Percentiles rank a stretch among this genome's conserved stretches.
Conservation (phyloP, 2,329 filamentous ascomycete genomes). For the Allantophomopsis lycopodina region DNA sequence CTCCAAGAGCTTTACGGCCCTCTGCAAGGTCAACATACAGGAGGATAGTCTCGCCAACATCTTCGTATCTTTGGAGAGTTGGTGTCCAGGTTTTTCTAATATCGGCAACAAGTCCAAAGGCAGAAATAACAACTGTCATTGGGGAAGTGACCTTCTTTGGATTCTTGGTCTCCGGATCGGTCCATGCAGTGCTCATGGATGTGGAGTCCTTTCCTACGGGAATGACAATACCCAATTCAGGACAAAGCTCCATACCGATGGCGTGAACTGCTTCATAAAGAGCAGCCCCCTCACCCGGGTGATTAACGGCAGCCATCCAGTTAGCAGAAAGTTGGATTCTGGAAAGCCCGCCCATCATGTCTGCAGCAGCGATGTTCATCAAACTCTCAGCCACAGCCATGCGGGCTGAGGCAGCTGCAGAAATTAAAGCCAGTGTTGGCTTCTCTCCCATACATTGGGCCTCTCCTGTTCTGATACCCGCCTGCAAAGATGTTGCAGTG, state of each 20-base stretch:
- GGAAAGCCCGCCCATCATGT: conserved; percentile 47
- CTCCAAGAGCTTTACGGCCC: conserved; percentile 71
- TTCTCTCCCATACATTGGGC: conserved; percentile 98
- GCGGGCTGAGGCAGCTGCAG: conserved; percentile 74
- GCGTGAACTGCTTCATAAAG: conserved; percentile 90
- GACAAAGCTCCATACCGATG: conserved; percentile 85
- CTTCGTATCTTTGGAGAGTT: conserved; percentile 66
- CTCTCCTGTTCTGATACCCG: conserved; percentile 63
- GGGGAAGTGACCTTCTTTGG: conserved; percentile 83
- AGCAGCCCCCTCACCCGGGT: conserved; percentile 82
- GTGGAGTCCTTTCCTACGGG: conserved; percentile 97
- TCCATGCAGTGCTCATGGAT: conserved; percentile 98
- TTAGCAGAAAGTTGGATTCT: conserved; percentile 87
- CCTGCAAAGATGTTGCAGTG: conserved; percentile 66
- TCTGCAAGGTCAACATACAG: conserved; percentile 84
- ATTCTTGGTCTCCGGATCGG: conserved; percentile 49
- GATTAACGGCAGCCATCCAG: conserved; percentile 97
- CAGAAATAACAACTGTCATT: conserved; percentile 80
- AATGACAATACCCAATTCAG: conserved; percentile 79
- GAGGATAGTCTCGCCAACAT: conserved; percentile 78
- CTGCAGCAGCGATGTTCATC: conserved; percentile 80
- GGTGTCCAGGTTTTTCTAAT: conserved; percentile 89
- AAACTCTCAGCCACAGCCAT: conserved; percentile 95
- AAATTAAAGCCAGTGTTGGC: conserved; percentile 78
- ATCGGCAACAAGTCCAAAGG: conserved; percentile 74